Conservation (phyloP, 305 asterid species). For the Fraxinus floribunda region DNA sequence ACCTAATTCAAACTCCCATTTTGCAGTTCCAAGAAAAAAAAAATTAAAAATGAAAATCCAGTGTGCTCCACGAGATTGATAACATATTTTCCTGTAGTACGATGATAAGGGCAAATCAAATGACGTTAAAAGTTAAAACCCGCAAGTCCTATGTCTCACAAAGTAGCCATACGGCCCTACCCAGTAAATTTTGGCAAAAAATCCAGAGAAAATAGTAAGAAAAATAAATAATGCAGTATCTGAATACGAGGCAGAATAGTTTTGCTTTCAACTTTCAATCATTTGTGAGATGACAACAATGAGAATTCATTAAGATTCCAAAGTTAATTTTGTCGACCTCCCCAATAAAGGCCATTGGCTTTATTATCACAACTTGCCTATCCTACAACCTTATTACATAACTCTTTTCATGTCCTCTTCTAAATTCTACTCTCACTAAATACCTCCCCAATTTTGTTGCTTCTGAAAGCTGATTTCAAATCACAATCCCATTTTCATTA, state of each 20-base stretch:
- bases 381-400: conserved; percentile 28
- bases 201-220: not conserved
- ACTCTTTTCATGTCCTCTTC: conserved; percentile 26
- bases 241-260: not conserved
- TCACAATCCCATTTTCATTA: not conserved
- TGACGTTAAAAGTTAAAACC: no score
- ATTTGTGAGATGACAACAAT: conserved; percentile 21
- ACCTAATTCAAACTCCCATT: not conserved
- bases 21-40: not conserved
- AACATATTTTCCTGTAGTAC: not conserved
- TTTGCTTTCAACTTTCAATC: conserved; percentile 24
- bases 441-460: not conserved
- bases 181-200: not conserved
- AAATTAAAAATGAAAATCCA: not conserved
- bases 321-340: conserved; percentile 32
- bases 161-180: not conserved
- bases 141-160: not conserved
- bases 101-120: no score
- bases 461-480: not conserved
- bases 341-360: conserved; percentile 27
- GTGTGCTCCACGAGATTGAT: no score
- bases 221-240: not conserved
- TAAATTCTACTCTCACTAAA: conserved; percentile 3
- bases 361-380: conserved; percentile 23
- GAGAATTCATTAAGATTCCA: conserved; percentile 29